phyloP scores from a whole-genome alignment of 2,329 filamentous ascomycete species.

The Helotiales sp. region DNA sequence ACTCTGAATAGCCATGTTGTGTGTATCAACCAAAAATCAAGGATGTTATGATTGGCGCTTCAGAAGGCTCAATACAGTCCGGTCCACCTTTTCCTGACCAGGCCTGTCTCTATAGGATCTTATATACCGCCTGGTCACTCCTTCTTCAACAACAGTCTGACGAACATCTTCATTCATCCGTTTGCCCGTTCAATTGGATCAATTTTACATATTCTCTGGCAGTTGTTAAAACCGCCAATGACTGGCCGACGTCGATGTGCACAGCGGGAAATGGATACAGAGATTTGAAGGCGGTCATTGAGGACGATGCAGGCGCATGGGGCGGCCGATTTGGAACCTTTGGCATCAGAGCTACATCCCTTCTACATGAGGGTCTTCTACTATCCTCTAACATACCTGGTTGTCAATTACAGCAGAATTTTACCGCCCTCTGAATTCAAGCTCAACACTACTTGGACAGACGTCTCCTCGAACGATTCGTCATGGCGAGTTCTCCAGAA shows the following conservation, averaged over 20 bases:
- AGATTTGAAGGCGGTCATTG: neutral
- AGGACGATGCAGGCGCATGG: neutral
- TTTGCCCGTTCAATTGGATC: neutral
- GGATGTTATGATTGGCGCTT: neutral
- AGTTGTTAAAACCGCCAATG: neutral
- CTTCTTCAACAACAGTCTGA: neutral
- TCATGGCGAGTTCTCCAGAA: neutral
- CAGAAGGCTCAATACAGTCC: neutral
- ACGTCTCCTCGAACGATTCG: neutral
- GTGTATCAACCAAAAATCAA: neutral
- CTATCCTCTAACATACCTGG: constrained; percentile 8
- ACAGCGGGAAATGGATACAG: constrained; percentile 6
- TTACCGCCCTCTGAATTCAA: neutral
- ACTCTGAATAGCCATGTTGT: constrained; percentile 14
- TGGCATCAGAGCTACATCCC: neutral
- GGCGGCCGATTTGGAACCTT: neutral
- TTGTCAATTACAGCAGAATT: constrained; percentile 12
- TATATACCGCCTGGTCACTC: neutral
- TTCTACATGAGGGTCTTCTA: neutral
- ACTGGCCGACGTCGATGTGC: constrained; percentile 12
- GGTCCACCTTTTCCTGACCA: neutral
- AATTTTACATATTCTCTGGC: constrained; percentile 4
- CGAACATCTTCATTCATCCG: neutral
- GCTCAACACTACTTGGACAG: neutral
- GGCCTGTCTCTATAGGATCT: neutral